Evolutionary conservation across 441 rosid genomes (phyloP).

Genomic region (Aquilaria agallochum): DNA sequence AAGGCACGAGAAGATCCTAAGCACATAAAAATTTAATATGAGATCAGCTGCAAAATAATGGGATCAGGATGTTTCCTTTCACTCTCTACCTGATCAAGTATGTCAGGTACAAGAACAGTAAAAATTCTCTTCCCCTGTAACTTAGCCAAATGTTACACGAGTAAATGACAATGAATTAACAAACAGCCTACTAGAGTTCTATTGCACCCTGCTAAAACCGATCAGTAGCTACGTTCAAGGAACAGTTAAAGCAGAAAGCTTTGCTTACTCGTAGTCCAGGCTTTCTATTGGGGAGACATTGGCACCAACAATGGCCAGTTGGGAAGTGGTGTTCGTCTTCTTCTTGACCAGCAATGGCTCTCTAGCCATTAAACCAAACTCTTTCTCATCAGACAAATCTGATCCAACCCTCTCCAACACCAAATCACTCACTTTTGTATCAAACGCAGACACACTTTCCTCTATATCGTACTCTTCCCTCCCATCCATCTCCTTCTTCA

Average conservation of each 20-base stretch:
- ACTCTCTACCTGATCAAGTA: no score
- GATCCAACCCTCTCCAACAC: neutral
- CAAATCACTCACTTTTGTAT: neutral
- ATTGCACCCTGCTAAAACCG: no score
- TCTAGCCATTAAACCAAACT: neutral
- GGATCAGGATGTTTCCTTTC: no score
- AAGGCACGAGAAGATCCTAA: no score
- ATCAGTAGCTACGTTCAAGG: no score
- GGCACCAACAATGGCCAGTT: conserved; percentile 85
- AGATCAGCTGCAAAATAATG: no score
- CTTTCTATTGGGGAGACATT: conserved; percentile 74
- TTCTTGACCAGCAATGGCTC: conserved; percentile 45
- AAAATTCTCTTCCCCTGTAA: no score
- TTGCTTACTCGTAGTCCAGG: conserved; percentile 76
- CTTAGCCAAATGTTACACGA: no score
- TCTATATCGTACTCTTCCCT: neutral
- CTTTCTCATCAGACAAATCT: neutral
- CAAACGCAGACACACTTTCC: neutral
- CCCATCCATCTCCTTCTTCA: neutral
- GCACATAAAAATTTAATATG: no score
- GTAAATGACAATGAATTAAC: no score
- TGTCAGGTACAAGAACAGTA: no score
- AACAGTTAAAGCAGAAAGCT: neutral
- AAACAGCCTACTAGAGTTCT: no score
- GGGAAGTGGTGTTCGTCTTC: conserved; percentile 55